Base-by-base conservation (phyloP, 2,329 filamentous ascomycete species). In the Thielaviopsis cerberus region DNA sequence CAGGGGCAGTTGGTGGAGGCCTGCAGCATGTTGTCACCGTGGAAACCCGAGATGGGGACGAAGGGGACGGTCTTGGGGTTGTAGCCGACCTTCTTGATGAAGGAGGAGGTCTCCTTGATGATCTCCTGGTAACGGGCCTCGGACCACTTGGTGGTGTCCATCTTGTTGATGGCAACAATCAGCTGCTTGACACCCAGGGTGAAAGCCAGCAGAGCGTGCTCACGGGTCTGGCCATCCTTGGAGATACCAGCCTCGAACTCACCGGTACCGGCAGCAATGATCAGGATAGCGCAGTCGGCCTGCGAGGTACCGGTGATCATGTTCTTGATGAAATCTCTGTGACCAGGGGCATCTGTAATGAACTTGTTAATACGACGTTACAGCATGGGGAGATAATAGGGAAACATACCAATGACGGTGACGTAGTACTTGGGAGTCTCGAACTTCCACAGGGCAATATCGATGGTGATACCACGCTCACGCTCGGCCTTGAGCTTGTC, bases 321-420 rank as follows among this genome's bases (percentile, higher is more conserved):
- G 90, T 97, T 98, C 91, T 98, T 98, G 88, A 98, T 97, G 84
- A 97, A 98, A 74, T 98, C 92, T 92, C 92, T 91, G 80, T 98
- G 92, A 79, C 92, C 92, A 72, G 92, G 92, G 76, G 92, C 92
- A 73, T 98, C 88, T 86, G 66, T 59, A 27, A n/a, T 15, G 17
- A 15, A 51, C 22, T 55, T 66, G 61, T 11, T 24, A 7, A 8
- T 48, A 25, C 2, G 1, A 4, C 5, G 11, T 13, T 17, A 52
- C 22, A 50, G n/a, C 2, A 53, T 10, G 20, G 13, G 7, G 41
- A 34, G 1, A 37, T 6, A 0, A 34, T 27, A 13, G 30, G n/a
- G 15, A 26, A 61, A 76, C 81, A 68, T 82, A 88, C 85, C 86
- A 78, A 94, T 96, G 81, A 96, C 90, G 71, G 91, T 96, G 77